Evolutionary conservation across 1,284 basidiomycete species (phyloP).

Genomic region (Ganoderma meredithae): DNA sequence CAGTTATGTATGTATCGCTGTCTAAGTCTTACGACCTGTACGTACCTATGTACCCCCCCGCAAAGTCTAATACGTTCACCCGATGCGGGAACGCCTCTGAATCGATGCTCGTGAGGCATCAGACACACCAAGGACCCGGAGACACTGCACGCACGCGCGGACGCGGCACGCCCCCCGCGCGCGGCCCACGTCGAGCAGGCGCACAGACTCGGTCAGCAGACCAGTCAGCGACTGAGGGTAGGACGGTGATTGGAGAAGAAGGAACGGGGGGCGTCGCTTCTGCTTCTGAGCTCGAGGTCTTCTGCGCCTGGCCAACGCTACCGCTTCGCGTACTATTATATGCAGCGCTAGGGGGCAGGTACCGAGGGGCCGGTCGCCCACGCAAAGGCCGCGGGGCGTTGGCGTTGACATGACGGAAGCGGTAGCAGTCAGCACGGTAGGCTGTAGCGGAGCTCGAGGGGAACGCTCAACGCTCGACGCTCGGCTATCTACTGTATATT

Average conservation of each 20-base stretch:
- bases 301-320: background rate
- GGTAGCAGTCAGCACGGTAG: too few relatives aligned
- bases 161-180: background rate
- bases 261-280: background rate
- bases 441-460: background rate
- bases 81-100: background rate
- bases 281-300: background rate
- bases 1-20: too few relatives aligned
- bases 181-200: background rate
- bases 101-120: background rate
- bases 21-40: too few relatives aligned
- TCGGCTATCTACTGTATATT: background rate
- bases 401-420: background rate
- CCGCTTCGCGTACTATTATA: too few relatives aligned
- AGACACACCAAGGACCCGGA: too few relatives aligned
- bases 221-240: background rate
- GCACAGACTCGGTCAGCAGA: background rate
- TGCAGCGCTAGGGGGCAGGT: background rate
- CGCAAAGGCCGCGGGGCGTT: slow-evolving; percentile 7
- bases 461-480: background rate
- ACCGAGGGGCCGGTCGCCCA: background rate
- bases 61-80: slow-evolving; percentile 1
- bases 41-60: too few relatives aligned
- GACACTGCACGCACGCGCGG: background rate
- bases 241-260: background rate